Evolutionary conservation across 1,284 basidiomycete species (phyloP).

Genomic region (Athelia psychrophila): DNA sequence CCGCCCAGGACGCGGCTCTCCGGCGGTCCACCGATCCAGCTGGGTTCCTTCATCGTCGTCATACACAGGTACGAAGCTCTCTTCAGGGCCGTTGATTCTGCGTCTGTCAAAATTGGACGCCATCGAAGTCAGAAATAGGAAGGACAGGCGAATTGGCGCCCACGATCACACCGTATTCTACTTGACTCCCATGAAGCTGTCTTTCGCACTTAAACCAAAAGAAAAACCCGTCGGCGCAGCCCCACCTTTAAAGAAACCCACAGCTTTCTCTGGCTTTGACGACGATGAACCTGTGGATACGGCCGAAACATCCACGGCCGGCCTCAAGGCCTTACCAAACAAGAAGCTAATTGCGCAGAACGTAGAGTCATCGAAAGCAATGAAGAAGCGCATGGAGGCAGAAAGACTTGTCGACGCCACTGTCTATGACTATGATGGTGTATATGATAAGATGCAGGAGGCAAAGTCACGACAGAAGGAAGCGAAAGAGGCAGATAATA

Average conservation of each 20-base stretch:
- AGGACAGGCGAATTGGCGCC: neutral
- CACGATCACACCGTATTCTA: neutral
- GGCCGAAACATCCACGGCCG: constrained; percentile 38
- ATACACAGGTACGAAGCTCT: constrained; percentile 67
- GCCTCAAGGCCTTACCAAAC: constrained; percentile 39
- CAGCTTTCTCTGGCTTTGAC: constrained; percentile 57
- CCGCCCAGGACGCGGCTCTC: constrained; percentile 48
- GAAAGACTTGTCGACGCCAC: constrained; percentile 81
- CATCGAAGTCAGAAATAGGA: constrained; percentile 25
- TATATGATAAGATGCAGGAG: constrained; percentile 95
- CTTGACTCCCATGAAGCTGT: constrained; percentile 67
- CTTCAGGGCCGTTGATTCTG: constrained; percentile 86
- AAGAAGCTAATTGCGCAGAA: constrained; percentile 56
- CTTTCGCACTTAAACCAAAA: constrained; percentile 71
- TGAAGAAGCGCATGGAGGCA: constrained; percentile 66
- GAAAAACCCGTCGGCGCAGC: constrained; percentile 47
- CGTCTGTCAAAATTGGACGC: constrained; percentile 74
- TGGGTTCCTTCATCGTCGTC: constrained; percentile 34
- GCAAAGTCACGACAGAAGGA: constrained; percentile 75
- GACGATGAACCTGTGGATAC: constrained; percentile 61
- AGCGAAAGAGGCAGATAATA: constrained; percentile 68
- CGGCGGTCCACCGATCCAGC: constrained; percentile 23
- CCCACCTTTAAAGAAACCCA: constrained; percentile 57
- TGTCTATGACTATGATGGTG: constrained; percentile 95
- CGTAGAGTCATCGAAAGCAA: constrained; percentile 54